These are phyloP conservation scores for Coemansia sp. DNA, from an alignment of 192 early-diverging fungal species.

Conservation along the genomic window DNA sequence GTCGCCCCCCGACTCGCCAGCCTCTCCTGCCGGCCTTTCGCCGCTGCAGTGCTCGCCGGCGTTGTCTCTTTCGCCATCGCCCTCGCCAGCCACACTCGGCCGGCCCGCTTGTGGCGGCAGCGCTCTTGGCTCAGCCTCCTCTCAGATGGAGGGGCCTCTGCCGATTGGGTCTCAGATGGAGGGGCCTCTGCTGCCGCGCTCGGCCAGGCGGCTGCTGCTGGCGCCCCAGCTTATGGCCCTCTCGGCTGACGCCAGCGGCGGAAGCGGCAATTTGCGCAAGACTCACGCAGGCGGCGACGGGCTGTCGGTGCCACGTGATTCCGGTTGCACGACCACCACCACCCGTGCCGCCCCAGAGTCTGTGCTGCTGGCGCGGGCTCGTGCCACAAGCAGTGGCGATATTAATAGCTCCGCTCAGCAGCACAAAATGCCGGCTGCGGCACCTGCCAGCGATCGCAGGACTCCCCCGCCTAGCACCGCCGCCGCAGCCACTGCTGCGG, in stretches of 20 bases:
- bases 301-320: conserved; percentile 1
- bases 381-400: background rate
- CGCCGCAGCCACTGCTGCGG: background rate
- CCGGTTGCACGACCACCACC: background rate
- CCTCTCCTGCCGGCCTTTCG: background rate
- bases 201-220: conserved; percentile 5
- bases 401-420: background rate
- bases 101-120: background rate
- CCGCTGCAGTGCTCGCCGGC: background rate
- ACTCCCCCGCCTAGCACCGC: background rate
- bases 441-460: background rate
- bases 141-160: no score
- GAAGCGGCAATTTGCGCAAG: conserved; percentile 22
- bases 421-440: background rate
- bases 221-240: background rate
- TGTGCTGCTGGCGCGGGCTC: background rate
- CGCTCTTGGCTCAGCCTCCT: no score
- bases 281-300: conserved; percentile 1
- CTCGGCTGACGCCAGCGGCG: conserved; percentile 2
- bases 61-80: conserved; percentile 2
- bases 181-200: background rate
- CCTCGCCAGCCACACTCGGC: conserved; percentile 1
- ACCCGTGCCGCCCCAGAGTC: conserved; percentile 1
- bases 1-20: conserved; percentile 1
- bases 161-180: no score